These are phyloP conservation scores for Ganoderma boninense DNA, from an alignment of 1,284 basidiomycete genomes.

Conservation along the genomic window DNA sequence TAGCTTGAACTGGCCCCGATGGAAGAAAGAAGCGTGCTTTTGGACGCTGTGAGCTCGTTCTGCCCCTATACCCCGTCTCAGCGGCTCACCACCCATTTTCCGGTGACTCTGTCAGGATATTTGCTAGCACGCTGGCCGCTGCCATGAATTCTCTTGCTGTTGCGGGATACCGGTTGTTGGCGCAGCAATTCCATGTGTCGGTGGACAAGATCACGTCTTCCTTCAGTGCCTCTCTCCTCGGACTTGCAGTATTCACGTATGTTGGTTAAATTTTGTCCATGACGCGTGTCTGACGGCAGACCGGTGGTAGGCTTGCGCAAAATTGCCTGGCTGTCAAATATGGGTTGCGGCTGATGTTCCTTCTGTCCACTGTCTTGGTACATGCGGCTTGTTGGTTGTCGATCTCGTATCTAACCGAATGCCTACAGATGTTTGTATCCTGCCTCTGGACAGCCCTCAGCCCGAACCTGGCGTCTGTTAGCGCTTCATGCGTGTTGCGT, in stretches of 20 bases:
- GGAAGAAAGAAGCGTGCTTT: constrained; percentile 56
- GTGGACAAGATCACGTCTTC: constrained; percentile 51
- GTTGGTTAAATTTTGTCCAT: constrained; percentile 3
- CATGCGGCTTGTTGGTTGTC: constrained; percentile 3
- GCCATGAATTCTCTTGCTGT: constrained; percentile 52
- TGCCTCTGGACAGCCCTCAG: constrained; percentile 55
- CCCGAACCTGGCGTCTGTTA: constrained; percentile 49
- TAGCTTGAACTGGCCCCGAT: constrained; percentile 54
- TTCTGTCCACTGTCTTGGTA: constrained; percentile 50
- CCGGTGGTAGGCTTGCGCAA: constrained; percentile 46
- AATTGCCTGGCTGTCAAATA: constrained; percentile 53
- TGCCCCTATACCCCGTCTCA: too few relatives aligned
- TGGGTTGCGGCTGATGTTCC: constrained; percentile 54
- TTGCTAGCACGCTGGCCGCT: constrained; percentile 50
- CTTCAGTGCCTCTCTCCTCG: constrained; percentile 50
- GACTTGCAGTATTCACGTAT: constrained; percentile 51
- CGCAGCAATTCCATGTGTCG: constrained; percentile 48
- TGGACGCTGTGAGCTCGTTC: constrained; percentile 46
- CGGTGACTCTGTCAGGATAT: constrained; percentile 37
- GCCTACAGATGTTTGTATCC: constrained; percentile 51
- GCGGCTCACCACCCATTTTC: background rate
- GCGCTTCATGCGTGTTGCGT: constrained; percentile 52
- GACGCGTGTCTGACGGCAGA: background rate
- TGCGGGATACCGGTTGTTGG: constrained; percentile 50
- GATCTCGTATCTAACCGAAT: too few relatives aligned